Base-by-base conservation (phyloP, 345 rosid genomes). In the Hevea brasiliensis region DNA sequence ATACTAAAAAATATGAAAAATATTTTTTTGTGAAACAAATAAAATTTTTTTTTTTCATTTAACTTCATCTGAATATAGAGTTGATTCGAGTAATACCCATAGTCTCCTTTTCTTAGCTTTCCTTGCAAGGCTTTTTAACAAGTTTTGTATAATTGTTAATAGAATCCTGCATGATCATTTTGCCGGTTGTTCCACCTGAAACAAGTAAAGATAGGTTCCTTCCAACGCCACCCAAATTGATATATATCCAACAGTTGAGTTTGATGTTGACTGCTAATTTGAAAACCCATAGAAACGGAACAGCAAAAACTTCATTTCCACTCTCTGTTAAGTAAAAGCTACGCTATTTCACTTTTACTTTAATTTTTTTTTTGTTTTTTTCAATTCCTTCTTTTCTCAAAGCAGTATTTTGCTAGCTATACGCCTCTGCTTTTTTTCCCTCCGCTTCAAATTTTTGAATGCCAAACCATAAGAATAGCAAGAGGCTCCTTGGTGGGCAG, bases 161-260 rank as follows among this genome's bases (percentile, higher is more conserved):
- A 32, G 37, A 32, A 4, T 32, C 37, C 37, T n/a, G 47, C 12
- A 2, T 45, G 40, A 72, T 77, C 56, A 78, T 81, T 55, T 63
- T 77, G 86, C 77, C 61, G 89, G 85, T 88, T 74, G 87, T 61
- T 84, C 76, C 73, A 80, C 37, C 80, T 55, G 70, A 68, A 72
- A 26, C 18, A 20, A 35, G 11, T 18, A 8, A 57, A 20, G 57
- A 62, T 29, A 55, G 72, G 76, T 73, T 70, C 78, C 75, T 61
- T 35, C 59, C 15, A 69, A 68, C 80, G 62, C 47, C 76, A 40
- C 21, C 53, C 71, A 21, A 60, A 29, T 56, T 42, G 40, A n/a
- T n/a, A n/a, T n/a, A n/a, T n/a, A n/a, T n/a, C n/a, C n/a, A n/a
- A n/a, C n/a, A n/a, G n/a, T n/a, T 54, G 63, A 10, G 26, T 11